Evolutionary conservation across 2,329 filamentous ascomycete species (phyloP), one percentile per base, ranked within the genome.

Genomic region (Phialocephala sp.): DNA sequence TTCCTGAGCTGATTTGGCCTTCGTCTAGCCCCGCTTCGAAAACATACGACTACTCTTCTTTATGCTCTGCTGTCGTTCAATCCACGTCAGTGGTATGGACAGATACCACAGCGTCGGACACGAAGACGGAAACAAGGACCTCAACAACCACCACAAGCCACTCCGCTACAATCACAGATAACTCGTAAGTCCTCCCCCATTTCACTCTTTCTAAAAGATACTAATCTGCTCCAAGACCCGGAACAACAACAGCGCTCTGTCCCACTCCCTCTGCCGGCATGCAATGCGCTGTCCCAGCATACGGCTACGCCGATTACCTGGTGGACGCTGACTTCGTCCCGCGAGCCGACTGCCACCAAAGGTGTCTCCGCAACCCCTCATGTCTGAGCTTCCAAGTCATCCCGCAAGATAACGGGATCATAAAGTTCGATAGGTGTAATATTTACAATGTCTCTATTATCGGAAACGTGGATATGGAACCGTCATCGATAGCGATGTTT

Each of bases 301-400:
- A 57, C n/a, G 61, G 61, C 14, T 59, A 39, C 43, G 27, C n/a
- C 1, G 4, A 50, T 5, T 58, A 63, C 43, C 2, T 63, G 6
- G 11, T 63, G 18, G 37, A 37, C 18, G 18, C 15, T 2, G 11
- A 32, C 0, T 27, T 2, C 52, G 2, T 32, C 8, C 27, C 56
- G 1, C 24, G 20, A 2, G 27, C 27, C 9, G 41, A 58, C 9
- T 63, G 61, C 20, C 61, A 63, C n/a, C 50, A 63, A 35, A 11
- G 50, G 1, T 63, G 61, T 39, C 20, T 63, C 9, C 8, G 11
- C 2, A 55, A 22, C 1, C 8, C 1, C 6, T 14, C 18, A n/a
- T 63, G 61, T 15, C 50, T 14, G 32, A 63, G 61, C 20, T 63
- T 63, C 32, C 61, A 63, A 27, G 14, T 63, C 8, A 24, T 63